These are phyloP conservation scores for Leccinellum rugosiceps DNA, from an alignment of 768 basidiomycete species.

Conservation along the genomic window DNA sequence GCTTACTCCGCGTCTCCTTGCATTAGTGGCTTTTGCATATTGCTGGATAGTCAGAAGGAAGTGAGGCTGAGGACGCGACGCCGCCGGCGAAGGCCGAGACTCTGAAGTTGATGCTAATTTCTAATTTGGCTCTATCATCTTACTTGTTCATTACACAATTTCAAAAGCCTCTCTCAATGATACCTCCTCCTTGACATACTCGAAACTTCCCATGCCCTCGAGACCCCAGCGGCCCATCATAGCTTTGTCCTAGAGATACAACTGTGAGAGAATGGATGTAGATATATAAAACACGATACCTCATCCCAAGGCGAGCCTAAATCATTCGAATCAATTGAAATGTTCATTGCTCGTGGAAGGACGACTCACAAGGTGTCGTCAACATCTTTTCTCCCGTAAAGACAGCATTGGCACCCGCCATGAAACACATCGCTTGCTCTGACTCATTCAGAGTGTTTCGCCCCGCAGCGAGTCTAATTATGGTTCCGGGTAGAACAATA, in stretches of 20 bases:
- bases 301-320: conserved; percentile 93
- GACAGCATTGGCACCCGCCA: conserved; percentile 97
- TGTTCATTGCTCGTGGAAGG: neutral
- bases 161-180: neutral
- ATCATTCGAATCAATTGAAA: conserved; percentile 7
- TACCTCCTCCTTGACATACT: conserved; percentile 59
- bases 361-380: conserved; percentile 85
- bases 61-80: neutral
- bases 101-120: neutral
- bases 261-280: neutral
- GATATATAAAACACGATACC: conserved; percentile 35
- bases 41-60: neutral
- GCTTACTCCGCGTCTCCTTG: conserved; percentile 33
- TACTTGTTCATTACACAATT: neutral
- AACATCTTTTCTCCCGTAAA: conserved; percentile 99
- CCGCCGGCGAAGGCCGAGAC: conserved; percentile 25
- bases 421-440: conserved; percentile 97
- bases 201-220: conserved; percentile 87
- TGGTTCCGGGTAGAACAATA: conserved; percentile 86
- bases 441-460: conserved; percentile 84
- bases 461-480: conserved; percentile 94
- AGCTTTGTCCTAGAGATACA: conserved; percentile 66
- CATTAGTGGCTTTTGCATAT: conserved; percentile 27
- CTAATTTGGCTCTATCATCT: neutral
- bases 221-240: conserved; percentile 95